Base-by-base conservation (phyloP, 805 yeast genomes). In the Isabelozyma gotoi region DNA sequence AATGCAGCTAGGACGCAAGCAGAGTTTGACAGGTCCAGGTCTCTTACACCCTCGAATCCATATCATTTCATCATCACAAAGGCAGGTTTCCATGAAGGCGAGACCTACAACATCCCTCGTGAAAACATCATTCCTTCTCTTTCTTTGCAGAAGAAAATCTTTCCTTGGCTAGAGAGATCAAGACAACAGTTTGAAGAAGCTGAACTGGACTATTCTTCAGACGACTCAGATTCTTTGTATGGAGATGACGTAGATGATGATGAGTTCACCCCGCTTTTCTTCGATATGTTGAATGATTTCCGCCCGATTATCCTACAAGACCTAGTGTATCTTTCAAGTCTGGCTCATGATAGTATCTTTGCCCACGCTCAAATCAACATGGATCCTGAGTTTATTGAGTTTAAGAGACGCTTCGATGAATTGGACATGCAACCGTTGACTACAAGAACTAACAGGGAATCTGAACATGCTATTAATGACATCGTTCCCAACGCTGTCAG, bases 161-260 rank as follows among this genome's bases (percentile, higher is more conserved):
- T 45, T 17, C 48, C 48, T 4, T 45, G 48, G 48, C 32, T 45
- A 11, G 48, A 45, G 20, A 41, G n/a, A n/a, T n/a, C n/a, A n/a
- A n/a, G n/a, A n/a, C n/a, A n/a, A n/a, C n/a, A n/a, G n/a, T n/a
- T 40, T 17, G 4, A 29, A 4, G 7, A n/a, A 33, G 45, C 19
- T 7, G 38, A 7, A 12, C 11, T 19, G 5, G 39, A 34, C n/a
- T 24, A n/a, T n/a, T 24, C 12, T 14, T 32, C 34, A 32, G n/a
- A 4, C 34, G 7, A 15, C 17, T n/a, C n/a, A n/a, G n/a, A n/a
- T n/a, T n/a, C n/a, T n/a, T n/a, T n/a, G n/a, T n/a, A n/a, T 11
- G 15, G 34, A 7, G 14, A 2, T 11, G 14, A 8, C 33, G 17
- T 31, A 16, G 33, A 7, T 6, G 19, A 31, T 11, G 47, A 43